Base-by-base conservation (phyloP, 208 protist species). In the Acanthamoeba culbertsoni region DNA sequence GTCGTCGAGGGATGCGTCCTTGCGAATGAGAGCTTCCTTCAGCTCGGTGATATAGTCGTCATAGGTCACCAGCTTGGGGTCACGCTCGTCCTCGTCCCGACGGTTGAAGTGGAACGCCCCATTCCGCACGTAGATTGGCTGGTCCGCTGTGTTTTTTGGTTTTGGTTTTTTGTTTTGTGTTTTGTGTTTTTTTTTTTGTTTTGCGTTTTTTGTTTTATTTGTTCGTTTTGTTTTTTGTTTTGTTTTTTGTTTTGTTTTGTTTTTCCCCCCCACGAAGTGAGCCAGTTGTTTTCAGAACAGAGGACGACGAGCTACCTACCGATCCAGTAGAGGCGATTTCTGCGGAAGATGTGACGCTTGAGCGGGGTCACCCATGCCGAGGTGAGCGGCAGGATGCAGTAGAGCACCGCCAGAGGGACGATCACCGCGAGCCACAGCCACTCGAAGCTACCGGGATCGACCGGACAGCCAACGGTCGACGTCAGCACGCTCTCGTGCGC, bases 41-140 rank as follows among this genome's bases (percentile, higher is more conserved):
- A 84, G 73, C 73, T 84, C 73, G 8, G 73, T 84, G 45, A 84
- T 84, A n/a, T 84, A 84, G 45, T 84, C 73, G 45, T 84, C 73
- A 12, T 84, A 84, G 43, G 73, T 84, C 37, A 84, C 73, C 42
- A 84, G n/a, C 73, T 84, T 84, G 12, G 73, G 73, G 23, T 84
- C 43, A 4, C 73, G 37, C 73, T 84, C 73, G 45, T 84, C 73
- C 16, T 26, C 73, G 14, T 84, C 73, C 0, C 73, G 73, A 10
- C 73, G 37, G 28, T 84, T 18, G 42, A 84, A 84, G 73, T 84
- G 5, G 43, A 84, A 23, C 4, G 73, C 37, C 1, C 73, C 73
- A 43, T 55, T 84, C 1, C 73, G 73, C 18, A 84, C 43, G 45
- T 84, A 84, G 73, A 84, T 84, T 6, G 73, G 73, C 23, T 84